A percentile compares a stretch with the other conserved stretches of the same genome.
Evolutionary conservation across 192 early-diverging fungal genomes (phyloP).

Genomic region (Mycoemilia scoparia): DNA sequence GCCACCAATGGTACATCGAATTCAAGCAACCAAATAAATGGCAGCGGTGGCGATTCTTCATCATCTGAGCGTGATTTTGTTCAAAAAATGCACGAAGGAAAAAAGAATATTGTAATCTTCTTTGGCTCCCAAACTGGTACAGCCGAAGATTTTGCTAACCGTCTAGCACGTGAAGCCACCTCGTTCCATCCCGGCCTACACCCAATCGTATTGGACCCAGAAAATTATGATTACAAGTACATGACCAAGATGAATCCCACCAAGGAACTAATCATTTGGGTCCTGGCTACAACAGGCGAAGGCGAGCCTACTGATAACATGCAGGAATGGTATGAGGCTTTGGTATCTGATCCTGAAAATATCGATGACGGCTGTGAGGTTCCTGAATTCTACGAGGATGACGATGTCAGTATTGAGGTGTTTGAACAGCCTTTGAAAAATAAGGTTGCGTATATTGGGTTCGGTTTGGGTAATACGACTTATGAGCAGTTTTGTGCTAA

Average conservation of each 20-base stretch:
- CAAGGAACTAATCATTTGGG: slow-evolving; percentile 64
- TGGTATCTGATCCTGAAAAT: slow-evolving; percentile 38
- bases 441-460: slow-evolving; percentile 17
- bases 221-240: slow-evolving; percentile 81
- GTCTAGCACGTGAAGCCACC: slow-evolving; percentile 63
- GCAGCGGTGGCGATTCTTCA: slow-evolving; percentile 4
- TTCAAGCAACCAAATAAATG: not conserved
- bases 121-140: slow-evolving; percentile 99
- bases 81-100: slow-evolving; percentile 28
- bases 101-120: slow-evolving; percentile 67
- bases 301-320: slow-evolving; percentile 98
- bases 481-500: slow-evolving; percentile 68
- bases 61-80: slow-evolving; percentile 23
- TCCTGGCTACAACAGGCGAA: slow-evolving; percentile 91
- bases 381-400: slow-evolving; percentile 34
- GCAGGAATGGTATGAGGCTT: slow-evolving; percentile 77
- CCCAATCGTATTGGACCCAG: slow-evolving; percentile 66
- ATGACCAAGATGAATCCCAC: slow-evolving; percentile 37
- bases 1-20: not conserved
- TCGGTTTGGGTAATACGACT: slow-evolving; percentile 34
- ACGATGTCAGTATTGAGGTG: slow-evolving; percentile 68
- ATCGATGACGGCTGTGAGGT: slow-evolving; percentile 39
- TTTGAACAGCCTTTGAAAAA: slow-evolving; percentile 44
- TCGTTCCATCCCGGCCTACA: slow-evolving; percentile 47
- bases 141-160: slow-evolving; percentile 91